A percentile compares a stretch with the other conserved stretches of the same genome.
These are phyloP conservation scores for Sinapis alba DNA, from an alignment of 441 rosid species.

Conservation along the genomic window DNA sequence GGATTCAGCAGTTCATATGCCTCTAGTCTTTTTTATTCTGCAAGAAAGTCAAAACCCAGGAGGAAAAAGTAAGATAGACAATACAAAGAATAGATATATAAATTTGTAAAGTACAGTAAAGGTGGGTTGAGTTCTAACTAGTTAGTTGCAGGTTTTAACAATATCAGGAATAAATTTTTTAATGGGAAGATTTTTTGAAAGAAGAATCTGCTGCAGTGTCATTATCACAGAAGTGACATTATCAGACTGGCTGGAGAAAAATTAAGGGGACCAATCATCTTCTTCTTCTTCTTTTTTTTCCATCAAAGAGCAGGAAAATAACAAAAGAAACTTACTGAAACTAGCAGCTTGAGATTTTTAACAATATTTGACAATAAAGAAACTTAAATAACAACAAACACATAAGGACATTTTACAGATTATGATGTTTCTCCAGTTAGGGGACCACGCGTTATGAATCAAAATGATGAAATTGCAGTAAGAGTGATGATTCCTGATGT, in stretches of 20 bases:
- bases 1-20: conserved; percentile 41
- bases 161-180: neutral
- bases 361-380: neutral
- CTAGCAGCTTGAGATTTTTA: conserved; percentile 1
- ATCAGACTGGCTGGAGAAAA: conserved; percentile 57
- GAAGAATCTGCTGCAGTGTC: conserved; percentile 50
- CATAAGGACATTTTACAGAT: conserved; percentile 14
- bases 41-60: conserved; percentile 44
- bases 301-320: conserved; percentile 32
- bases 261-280: conserved; percentile 32
- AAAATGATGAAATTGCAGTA: conserved; percentile 22
- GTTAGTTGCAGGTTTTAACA: conserved; percentile 30
- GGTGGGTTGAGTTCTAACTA: conserved; percentile 31
- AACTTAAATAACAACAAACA: neutral
- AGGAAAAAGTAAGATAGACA: conserved; percentile 53
- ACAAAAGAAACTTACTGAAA: conserved; percentile 5
- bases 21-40: conserved; percentile 57
- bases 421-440: conserved; percentile 16
- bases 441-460: conserved; percentile 64
- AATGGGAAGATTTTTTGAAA: neutral
- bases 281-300: conserved; percentile 21
- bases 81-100: neutral
- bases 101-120: neutral
- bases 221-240: conserved; percentile 70
- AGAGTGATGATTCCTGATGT: conserved; percentile 21